Conservation (phyloP, 140 eudicot species). For the Ambrosia hybrid region DNA sequence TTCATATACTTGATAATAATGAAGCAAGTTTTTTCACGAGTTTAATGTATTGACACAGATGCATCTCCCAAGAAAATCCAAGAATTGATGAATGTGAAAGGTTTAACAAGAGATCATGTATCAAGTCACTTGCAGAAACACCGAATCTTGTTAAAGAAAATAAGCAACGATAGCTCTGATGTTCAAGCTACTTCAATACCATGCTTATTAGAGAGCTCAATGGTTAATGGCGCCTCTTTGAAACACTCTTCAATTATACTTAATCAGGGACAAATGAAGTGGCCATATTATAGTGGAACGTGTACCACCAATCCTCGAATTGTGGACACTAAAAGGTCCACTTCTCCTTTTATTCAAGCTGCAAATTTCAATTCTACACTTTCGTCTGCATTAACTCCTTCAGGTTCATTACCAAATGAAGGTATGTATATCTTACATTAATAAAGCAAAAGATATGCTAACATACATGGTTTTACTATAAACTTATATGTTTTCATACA, state of each 20-base stretch:
- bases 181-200: constrained; percentile 14
- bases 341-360: constrained; percentile 19
- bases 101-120: constrained; percentile 52
- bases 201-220: constrained; percentile 20
- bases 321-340: constrained; percentile 24
- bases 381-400: constrained; percentile 2
- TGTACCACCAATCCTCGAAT: constrained; percentile 16
- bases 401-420: constrained; percentile 20
- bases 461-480: background rate
- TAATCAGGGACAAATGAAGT: constrained; percentile 8
- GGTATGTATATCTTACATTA: constrained; percentile 4
- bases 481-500: background rate
- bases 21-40: background rate
- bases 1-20: background rate
- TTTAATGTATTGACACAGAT: constrained; percentile 22
- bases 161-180: constrained; percentile 22
- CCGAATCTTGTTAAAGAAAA: constrained; percentile 33
- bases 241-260: constrained; percentile 2
- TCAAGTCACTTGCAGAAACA: constrained; percentile 70
- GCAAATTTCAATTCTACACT: background rate
- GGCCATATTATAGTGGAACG: background rate
- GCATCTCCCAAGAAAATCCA: constrained; percentile 52
- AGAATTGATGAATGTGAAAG: constrained; percentile 49
- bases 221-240: constrained; percentile 11
- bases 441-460: background rate